Base-by-base conservation (phyloP, 257 asterid species). In the Oldenlandia corymbosa region DNA sequence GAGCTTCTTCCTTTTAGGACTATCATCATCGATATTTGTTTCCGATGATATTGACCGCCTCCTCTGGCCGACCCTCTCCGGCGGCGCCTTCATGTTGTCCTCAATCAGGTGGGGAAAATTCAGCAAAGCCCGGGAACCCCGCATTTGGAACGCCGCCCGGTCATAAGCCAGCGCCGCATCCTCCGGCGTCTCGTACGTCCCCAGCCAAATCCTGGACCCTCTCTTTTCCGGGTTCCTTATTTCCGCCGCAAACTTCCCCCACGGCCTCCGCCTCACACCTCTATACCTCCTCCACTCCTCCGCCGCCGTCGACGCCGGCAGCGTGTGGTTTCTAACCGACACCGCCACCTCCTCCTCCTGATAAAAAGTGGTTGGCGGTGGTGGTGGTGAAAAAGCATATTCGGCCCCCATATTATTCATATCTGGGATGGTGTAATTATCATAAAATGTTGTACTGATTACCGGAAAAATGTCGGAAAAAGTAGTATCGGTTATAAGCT, bases 121-220 rank as follows among this genome's bases (percentile, higher is more conserved):
- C 1, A 74, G 57, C 60, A 55, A 16, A 28, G 82, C 80, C 20
- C 58, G 41, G 0, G 80, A 41, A 56, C 83, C 83, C 0, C 73
- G 75, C 24, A 78, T 7, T 24, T 68, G 47, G 42, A 71, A 78
- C 1, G 83, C 80, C 7, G 75, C 78, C 16, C 37, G 65, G 16
- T 78, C 83, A 49, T 64, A 78, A 49, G 83, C 80, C 58, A 68
- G 10, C 5, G 78, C 83, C 2, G 83, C 83, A 41, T 74, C 83
- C 64, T 64, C 78, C 1, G 80, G 34, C 5, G 58, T 78, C 68
- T 75, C 69, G 49, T 78, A 75, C 0, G 81, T 75, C n/a, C 81
- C 81, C 9, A 79, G 57, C 84, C 84, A 79, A 2, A 75, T 31
- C 50, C 76, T 75, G 0, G 57, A 9, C 5, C 79, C 79, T 60